phyloP scores from a whole-genome alignment of 306 rosid species.

The Medicago arabica region DNA sequence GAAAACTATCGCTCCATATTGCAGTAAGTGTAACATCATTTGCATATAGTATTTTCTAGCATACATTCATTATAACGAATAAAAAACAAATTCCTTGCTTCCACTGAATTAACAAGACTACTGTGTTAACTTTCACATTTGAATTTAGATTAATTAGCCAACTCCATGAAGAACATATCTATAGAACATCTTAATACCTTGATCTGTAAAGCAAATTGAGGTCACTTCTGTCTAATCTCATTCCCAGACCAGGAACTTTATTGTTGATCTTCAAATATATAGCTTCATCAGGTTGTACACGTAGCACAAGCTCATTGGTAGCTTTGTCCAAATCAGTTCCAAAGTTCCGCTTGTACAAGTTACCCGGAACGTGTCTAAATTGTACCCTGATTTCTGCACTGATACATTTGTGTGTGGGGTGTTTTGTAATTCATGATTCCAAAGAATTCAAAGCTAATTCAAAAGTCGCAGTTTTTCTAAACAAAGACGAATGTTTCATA shows the following conservation, averaged over 20 bases:
- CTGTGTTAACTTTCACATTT: background rate
- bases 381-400: constrained; percentile 99
- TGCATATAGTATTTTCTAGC: background rate
- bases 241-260: constrained; percentile 96
- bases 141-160: background rate
- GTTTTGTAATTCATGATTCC: constrained; percentile 30
- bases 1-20: constrained; percentile 11
- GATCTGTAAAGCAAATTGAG: constrained; percentile 84
- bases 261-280: constrained; percentile 96
- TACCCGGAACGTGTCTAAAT: constrained; percentile 96
- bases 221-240: constrained; percentile 94
- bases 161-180: constrained; percentile 29
- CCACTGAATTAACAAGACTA: background rate
- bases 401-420: constrained; percentile 43
- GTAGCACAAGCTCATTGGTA: constrained; percentile 93
- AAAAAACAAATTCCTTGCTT: background rate
- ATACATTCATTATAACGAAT: background rate
- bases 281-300: constrained; percentile 98
- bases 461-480: background rate
- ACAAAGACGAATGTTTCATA: constrained; percentile 38
- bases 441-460: constrained; percentile 21
- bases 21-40: background rate
- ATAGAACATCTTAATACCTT: constrained; percentile 57
- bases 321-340: constrained; percentile 94
- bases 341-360: constrained; percentile 83